Conservation (phyloP, 1,139 yeast species). For the Schwanniomyces etchellsii region DNA sequence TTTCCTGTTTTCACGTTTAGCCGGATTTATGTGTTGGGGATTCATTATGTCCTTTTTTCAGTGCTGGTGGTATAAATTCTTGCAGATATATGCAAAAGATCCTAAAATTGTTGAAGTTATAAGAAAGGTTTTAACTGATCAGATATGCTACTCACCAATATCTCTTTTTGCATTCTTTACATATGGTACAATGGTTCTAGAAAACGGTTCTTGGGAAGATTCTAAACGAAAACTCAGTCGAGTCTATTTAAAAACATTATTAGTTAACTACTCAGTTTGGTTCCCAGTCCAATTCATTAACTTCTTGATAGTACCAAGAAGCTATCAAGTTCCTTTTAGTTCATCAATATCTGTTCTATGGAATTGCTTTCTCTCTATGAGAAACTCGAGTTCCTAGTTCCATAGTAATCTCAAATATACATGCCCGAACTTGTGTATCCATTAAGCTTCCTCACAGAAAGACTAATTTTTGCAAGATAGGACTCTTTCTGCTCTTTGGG, state of each 20-base stretch:
- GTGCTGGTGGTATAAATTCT: constrained; percentile 81
- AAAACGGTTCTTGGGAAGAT: constrained; percentile 63
- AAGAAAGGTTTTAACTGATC: constrained; percentile 85
- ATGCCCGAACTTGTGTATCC: constrained; percentile 33
- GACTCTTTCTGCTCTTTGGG: constrained; percentile 11
- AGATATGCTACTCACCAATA: constrained; percentile 81
- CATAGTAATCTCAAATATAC: constrained; percentile 21
- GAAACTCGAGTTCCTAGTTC: constrained; percentile 35
- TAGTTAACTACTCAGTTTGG: constrained; percentile 86
- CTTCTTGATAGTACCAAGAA: constrained; percentile 72
- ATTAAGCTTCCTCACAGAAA: constrained; percentile 29
- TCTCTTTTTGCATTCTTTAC: constrained; percentile 77
- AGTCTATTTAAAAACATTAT: constrained; percentile 69
- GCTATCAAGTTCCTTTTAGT: constrained; percentile 85
- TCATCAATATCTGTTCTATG: constrained; percentile 86
- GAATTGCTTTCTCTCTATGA: constrained; percentile 86
- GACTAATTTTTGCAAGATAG: constrained; percentile 22
- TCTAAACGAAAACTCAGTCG: constrained; percentile 57
- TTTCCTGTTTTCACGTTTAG: constrained; percentile 66
- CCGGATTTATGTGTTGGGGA: constrained; percentile 88
- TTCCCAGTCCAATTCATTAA: constrained; percentile 89
- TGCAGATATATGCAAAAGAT: constrained; percentile 77
- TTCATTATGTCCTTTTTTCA: constrained; percentile 76
- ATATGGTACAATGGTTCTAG: constrained; percentile 78
- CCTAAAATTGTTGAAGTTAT: constrained; percentile 79